Base-by-base conservation (phyloP, 352 stramenopile genomes). In the Phytopythium kandeliae region DNA sequence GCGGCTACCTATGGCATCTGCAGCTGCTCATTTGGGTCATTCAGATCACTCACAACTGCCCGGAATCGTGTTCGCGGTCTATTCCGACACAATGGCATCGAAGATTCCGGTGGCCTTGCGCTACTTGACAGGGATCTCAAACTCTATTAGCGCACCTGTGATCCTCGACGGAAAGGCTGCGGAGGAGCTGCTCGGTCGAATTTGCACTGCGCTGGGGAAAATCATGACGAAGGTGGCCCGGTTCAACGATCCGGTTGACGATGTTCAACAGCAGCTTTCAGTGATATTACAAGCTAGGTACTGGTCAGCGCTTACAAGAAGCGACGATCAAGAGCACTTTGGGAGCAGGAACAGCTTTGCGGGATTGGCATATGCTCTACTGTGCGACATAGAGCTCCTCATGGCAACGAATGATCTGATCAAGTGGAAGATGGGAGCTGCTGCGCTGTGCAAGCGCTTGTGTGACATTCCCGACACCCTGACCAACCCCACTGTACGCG, bases 341-440 rank as follows among this genome's bases (percentile, higher is more conserved):
- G 38, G 2, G 22, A 30, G 11, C 12, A 35, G 19, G 19, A 65
- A 55, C 40, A 63, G 58, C 25, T 66, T 81, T 25, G 16, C 55
- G 6, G 44, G 36, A 28, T 49, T 84, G 22, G 70, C 72, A 11
- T 41, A 35, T 17, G 60, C 55, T 16, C 54, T 84, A n/a, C 48
- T 84, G 21, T 26, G 25, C 24, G 73, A 84, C 30, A 60, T 78
- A 7, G 53, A 71, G 36, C 25, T 52, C 21, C 62, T 60, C 15
- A 58, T 70, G 49, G 55, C 66, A 21, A 37, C 54, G 4, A 45
- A 69, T 48, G 57, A 71, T n/a, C 51, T 74, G 33, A 57, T 65
- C 7, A 89, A 79, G 49, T 58, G 79, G 24, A 58, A 65, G 36
- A 58, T 83, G 25, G 59, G 65, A 17, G 71, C 56, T 19, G 67